Evolutionary conservation across 169 alveolate species (phyloP).

Genomic region (Cryptosporidium felis): DNA sequence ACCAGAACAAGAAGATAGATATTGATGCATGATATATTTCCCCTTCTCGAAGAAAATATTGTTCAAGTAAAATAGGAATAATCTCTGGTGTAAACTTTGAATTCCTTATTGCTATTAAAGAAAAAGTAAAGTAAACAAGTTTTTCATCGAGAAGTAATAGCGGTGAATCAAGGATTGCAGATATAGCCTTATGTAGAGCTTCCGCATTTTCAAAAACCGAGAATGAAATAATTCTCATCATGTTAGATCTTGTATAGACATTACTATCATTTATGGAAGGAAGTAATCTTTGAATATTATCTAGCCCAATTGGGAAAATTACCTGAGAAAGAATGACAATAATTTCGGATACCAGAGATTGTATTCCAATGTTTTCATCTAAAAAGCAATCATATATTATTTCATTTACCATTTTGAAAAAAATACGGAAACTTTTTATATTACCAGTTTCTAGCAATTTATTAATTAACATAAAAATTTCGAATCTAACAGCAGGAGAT

Average conservation of each 20-base stretch:
- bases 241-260: slow-evolving; percentile 27
- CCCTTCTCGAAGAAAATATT: slow-evolving; percentile 8
- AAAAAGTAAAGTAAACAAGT: slow-evolving; percentile 2
- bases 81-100: slow-evolving; percentile 7
- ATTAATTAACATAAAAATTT: slow-evolving; percentile 27
- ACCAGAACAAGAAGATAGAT: slow-evolving; percentile 39
- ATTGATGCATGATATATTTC: slow-evolving; percentile 26
- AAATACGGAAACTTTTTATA: not conserved
- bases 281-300: not conserved
- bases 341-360: slow-evolving; percentile 56
- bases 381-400: slow-evolving; percentile 37
- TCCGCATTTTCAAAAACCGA: slow-evolving; percentile 5
- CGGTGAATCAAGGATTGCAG: slow-evolving; percentile 26
- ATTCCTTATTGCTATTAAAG: slow-evolving; percentile 2
- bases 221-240: not conserved
- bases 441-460: not conserved
- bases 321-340: not conserved
- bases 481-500: slow-evolving; percentile 66
- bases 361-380: slow-evolving; percentile 59
- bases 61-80: slow-evolving; percentile 4
- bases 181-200: slow-evolving; percentile 20
- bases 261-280: slow-evolving; percentile 58
- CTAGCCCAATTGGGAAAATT: not conserved
- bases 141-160: slow-evolving; percentile 1
- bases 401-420: not conserved